Evolutionary conservation across 805 yeast genomes (phyloP).

Genomic region (Starmerella davenportii): DNA sequence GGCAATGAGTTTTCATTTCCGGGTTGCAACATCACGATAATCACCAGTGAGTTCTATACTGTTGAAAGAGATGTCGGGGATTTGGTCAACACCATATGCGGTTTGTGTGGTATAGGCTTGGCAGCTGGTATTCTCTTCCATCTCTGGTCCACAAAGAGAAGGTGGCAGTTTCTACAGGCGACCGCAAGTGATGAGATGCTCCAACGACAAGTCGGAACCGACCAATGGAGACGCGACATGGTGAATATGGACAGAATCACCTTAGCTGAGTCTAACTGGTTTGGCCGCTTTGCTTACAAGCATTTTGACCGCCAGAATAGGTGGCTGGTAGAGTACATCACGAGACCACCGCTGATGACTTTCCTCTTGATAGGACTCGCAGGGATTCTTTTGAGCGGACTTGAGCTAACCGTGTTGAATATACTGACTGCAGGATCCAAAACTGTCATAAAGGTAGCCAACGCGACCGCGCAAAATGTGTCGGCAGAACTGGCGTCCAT

Average conservation of each 20-base stretch:
- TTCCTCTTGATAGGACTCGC: slow-evolving; percentile 36
- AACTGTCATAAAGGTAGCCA: slow-evolving; percentile 7
- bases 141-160: slow-evolving; percentile 2
- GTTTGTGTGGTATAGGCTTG: slow-evolving; percentile 6
- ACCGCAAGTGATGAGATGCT: slow-evolving; percentile 2
- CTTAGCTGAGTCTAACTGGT: slow-evolving; percentile 1
- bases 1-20: not conserved
- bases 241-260: slow-evolving; percentile 3
- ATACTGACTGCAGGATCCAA: slow-evolving; percentile 7
- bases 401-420: slow-evolving; percentile 33
- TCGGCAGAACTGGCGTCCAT: slow-evolving; percentile 10
- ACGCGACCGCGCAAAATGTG: slow-evolving; percentile 7
- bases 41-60: slow-evolving; percentile 1
- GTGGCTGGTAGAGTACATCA: slow-evolving; percentile 36
- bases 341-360: slow-evolving; percentile 34
- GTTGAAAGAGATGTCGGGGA: not conserved
- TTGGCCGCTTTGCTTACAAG: not conserved
- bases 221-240: not conserved
- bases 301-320: slow-evolving; percentile 8
- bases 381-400: slow-evolving; percentile 36
- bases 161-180: slow-evolving; percentile 7
- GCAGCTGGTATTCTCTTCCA: slow-evolving; percentile 3
- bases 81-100: slow-evolving; percentile 3
- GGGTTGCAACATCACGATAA: slow-evolving; percentile 4
- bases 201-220: not conserved